Base-by-base conservation (phyloP, 306 rosid genomes). In the Pterocarpus santalinus region DNA sequence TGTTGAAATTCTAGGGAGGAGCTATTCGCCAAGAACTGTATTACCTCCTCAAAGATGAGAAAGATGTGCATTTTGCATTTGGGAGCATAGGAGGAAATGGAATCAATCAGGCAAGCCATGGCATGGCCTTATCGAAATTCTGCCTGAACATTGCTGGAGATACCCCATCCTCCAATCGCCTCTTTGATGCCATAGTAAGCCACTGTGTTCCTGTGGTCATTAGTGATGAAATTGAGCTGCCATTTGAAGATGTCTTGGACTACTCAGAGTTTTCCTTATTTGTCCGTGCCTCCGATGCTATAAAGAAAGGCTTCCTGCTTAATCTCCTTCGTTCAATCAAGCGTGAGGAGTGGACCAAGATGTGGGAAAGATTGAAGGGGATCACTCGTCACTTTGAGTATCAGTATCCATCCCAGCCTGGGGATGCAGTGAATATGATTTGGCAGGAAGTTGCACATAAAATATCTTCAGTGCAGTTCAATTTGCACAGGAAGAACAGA, bases 61-160 rank as follows among this genome's bases (percentile, higher is more conserved):
- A 85, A 65, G 97, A 89, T 14, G 92, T 95, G 49, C 83, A 90
- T 80, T 95, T 95, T 61, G 52, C 81, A 73, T 93, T 93, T 62
- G 99, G 99, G 72, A 93, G 84, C 81, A 85, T 91, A 33, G 75
- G 16, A 81, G 93, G 87, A 78, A 86, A 85, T 16, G 99, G 99
- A 12, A 74, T 93, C 70, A 82, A 63, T 33, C 88, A 69, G 51
- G 99, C 98, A 75, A 84, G 97, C 82, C 76, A 72, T 39, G 99
- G 98, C 68, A 95, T 95, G 99, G 87, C 92, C 74, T 80, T 80
- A 41, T 93, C 99, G 16, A 95, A 91, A 82, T 94, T 89, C 82
- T 94, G 98, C 88, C 88, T 94, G 4, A 91, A 92, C 81, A 89
- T 89, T 64, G 98, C 98, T 28, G 98, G 98, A 33, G 98, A 94